Base-by-base conservation (phyloP, 164 flowering plant species). In the Liquidambar formosana region DNA sequence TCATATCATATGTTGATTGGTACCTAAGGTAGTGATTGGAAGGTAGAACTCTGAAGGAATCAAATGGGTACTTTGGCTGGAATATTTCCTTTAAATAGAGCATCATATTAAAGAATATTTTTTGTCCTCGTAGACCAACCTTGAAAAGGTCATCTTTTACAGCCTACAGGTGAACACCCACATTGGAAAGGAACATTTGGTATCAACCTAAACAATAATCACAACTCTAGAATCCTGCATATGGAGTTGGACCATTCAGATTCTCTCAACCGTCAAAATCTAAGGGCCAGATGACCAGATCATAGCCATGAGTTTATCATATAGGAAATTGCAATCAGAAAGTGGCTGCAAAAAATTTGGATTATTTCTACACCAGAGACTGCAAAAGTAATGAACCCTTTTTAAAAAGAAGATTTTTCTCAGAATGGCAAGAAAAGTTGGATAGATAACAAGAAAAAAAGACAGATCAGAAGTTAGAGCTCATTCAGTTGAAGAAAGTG, bases 171-270 rank as follows among this genome's bases (percentile, higher is more conserved):
- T 21, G 12, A 63, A 6, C 22, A 61, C 26, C 49, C 26, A 44
- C 57, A 47, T 64, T 64, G 68, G 57, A 12, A 65, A 65, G 58
- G 46, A 18, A 52, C 45, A 65, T 45, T 13, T 45, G 18, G 26
- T 61, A 10, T 38, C 22, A 8, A 11, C 33, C 41, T 18, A 23
- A 43, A 23, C 27, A 47, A 44, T 19, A 11, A 10, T 21, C 22
- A 44, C 22, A 63, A 12, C 22, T 28, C 16, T 12, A 43, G 38
- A 46, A 47, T 65, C 57, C 47, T 19, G 43, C 9, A 65, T 16
- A 13, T n/a, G n/a, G n/a, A n/a, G n/a, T 8, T 5, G 8, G 53
- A 21, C 27, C 27, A 44, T 25, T 63, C 41, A 44, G 41, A 28
- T 18, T 38, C 23, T 45, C 12, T 22, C 52, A n/a, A n/a, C 13